Evolutionary conservation across 2,329 filamentous ascomycete species (phyloP).

Genomic region (Sclerotinia trifoliorum): DNA sequence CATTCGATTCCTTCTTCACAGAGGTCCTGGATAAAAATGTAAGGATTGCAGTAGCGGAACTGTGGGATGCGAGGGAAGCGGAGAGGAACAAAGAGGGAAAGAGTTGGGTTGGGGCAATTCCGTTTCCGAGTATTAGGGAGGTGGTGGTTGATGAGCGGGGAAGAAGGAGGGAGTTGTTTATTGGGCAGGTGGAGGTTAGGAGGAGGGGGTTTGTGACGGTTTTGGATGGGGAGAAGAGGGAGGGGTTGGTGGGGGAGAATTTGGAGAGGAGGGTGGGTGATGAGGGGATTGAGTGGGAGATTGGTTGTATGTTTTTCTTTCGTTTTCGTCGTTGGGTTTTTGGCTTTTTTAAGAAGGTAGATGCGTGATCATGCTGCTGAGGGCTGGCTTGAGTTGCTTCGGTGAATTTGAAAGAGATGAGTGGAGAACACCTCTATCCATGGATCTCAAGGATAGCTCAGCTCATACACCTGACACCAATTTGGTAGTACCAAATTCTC

Average conservation of each 20-base stretch:
- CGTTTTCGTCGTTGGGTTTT: background rate
- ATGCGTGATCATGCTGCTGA: background rate
- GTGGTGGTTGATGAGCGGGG: background rate
- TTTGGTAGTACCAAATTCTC: background rate
- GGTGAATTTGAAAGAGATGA: background rate
- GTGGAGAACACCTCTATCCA: background rate
- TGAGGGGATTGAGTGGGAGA: conserved; percentile 10
- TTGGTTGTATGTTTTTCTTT: conserved; percentile 14
- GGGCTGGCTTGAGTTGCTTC: background rate
- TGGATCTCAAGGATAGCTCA: too few species aligned
- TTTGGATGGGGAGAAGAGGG: background rate
- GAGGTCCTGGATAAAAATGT: background rate
- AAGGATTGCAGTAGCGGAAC: background rate
- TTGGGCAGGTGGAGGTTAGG: conserved; percentile 14
- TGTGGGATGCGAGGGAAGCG: background rate
- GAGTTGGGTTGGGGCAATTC: conserved; percentile 9
- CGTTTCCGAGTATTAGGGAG: conserved; percentile 18
- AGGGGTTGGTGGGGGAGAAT: background rate
- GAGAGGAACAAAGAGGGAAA: background rate
- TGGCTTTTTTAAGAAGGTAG: background rate
- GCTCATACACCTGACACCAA: background rate
- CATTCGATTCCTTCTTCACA: conserved; percentile 2
- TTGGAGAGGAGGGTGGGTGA: background rate
- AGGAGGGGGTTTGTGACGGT: conserved; percentile 4
- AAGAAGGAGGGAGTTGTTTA: background rate